Base-by-base conservation (phyloP, 2,329 filamentous ascomycete species). In the Cucurbitaria berberidis region DNA sequence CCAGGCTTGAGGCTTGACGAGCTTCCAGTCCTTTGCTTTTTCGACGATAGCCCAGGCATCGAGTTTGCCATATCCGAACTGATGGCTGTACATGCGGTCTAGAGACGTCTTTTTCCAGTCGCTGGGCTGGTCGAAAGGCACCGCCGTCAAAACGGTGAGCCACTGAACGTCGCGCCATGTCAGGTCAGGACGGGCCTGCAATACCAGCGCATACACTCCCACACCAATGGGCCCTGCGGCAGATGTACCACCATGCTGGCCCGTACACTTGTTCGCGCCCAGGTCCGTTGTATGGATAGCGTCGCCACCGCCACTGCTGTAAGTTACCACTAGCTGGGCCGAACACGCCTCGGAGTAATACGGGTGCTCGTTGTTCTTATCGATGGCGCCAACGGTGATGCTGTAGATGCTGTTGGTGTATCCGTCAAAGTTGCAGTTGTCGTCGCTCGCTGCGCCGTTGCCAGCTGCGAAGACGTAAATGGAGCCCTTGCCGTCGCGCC, bases 341-440 rank as follows among this genome's bases (percentile, higher is more conserved):
- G 93, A 97, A 78, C 95, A 99, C 58, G 91, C 89, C 76, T 99
- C 95, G 0, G 93, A 97, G 76, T 99, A 99, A 74, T 93, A 95
- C 0, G 95, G 93, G 70, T 98, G 93, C n/a, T 84, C 77, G 34
- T 93, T 93, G 62, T 89, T 86, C 53, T 91, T 84, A 73, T 97
- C 93, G 57, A 99, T 89, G 29, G 93, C 93, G 32, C 95, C 95
- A 16, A 99, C 92, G 0, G 93, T 96, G 66, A 99, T 95, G 74
- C 92, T 97, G 82, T 98, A 99, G 66, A 99, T 99, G 72, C 93
- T 97, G 80, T 99, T 99, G 54, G 95, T 99, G 77, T 99, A 99
- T 34, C 95, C 95, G 72, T 99, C 95, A 73, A 99, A 99, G 74
- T 99, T 99, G 83, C 95, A 99, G 77, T 99, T 98, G 74, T 99